Percentiles rank a stretch among this genome's conserved stretches.
phyloP scores from a whole-genome alignment of 352 stramenopile genomes.

The Globisporangium viniferum region DNA sequence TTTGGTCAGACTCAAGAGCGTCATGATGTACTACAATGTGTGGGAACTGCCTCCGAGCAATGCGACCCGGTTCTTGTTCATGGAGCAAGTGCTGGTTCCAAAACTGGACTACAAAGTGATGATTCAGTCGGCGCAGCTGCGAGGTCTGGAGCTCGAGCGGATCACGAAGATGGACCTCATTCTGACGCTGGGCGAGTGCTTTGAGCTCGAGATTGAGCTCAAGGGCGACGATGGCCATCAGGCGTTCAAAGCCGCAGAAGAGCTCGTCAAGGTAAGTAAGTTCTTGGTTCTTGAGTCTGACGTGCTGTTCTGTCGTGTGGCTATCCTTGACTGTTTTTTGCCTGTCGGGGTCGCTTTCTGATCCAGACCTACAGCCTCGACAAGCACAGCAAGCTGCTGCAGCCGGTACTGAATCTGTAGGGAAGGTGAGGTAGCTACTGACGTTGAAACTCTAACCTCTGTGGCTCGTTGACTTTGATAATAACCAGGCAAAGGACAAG shows the following conservation, averaged over 20 bases:
- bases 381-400: constrained; percentile 27
- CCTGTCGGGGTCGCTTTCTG: neutral
- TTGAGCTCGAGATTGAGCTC: constrained; percentile 74
- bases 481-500: constrained; percentile 34
- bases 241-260: constrained; percentile 42
- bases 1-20: constrained; percentile 44
- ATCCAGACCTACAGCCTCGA: constrained; percentile 30
- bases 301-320: neutral
- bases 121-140: constrained; percentile 50
- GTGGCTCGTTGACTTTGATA: neutral
- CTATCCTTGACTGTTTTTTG: neutral
- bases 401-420: constrained; percentile 18
- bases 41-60: constrained; percentile 88
- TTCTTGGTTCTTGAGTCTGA: too few species aligned
- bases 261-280: constrained; percentile 32
- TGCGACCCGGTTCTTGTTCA: constrained; percentile 67
- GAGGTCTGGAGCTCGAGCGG: constrained; percentile 72
- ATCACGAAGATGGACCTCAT: constrained; percentile 89
- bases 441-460: neutral
- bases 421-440: too few species aligned
- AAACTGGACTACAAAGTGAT: constrained; percentile 74
- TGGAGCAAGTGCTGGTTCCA: constrained; percentile 84
- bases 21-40: constrained; percentile 81
- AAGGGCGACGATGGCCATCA: constrained; percentile 40
- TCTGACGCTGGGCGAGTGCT: constrained; percentile 74